phyloP scores from a whole-genome alignment of 768 basidiomycete species.

The Sistotremastrum niveocremeum region DNA sequence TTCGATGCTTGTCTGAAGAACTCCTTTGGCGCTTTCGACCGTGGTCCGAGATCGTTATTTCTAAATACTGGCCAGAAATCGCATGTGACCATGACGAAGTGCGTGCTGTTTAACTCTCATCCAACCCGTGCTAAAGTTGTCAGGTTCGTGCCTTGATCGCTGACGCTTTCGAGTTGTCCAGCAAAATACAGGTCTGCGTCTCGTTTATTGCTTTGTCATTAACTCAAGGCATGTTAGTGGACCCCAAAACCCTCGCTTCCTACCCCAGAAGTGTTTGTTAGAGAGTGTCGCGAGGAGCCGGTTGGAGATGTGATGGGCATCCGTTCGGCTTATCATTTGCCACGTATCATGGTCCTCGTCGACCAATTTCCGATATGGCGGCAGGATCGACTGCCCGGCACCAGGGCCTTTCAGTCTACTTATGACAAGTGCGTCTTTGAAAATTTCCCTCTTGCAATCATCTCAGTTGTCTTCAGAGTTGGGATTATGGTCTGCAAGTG shows the following conservation, averaged over 20 bases:
- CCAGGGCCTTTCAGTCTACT: slow-evolving; percentile 71
- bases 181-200: slow-evolving; percentile 44
- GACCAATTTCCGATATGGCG: slow-evolving; percentile 57
- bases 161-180: slow-evolving; percentile 57
- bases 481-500: slow-evolving; percentile 62
- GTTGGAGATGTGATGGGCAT: slow-evolving; percentile 66
- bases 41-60: slow-evolving; percentile 59
- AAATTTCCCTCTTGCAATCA: not conserved
- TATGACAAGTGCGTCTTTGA: slow-evolving; percentile 50
- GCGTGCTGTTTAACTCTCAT: slow-evolving; percentile 10
- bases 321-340: slow-evolving; percentile 46
- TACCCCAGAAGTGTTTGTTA: slow-evolving; percentile 46
- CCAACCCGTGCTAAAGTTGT: slow-evolving; percentile 1
- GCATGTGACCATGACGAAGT: slow-evolving; percentile 72
- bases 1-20: slow-evolving; percentile 58
- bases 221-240: slow-evolving; percentile 30
- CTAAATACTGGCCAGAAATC: slow-evolving; percentile 58
- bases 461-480: slow-evolving; percentile 27
- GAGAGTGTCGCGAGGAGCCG: slow-evolving; percentile 46
- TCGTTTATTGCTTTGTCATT: not conserved
- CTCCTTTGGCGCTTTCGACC: slow-evolving; percentile 69
- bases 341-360: slow-evolving; percentile 46
- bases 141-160: slow-evolving; percentile 67
- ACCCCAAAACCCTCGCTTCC: slow-evolving; percentile 49
- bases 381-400: slow-evolving; percentile 54